These are phyloP conservation scores for Picocystis sp. DNA, from an alignment of 163 green algal species.

Conservation along the genomic window DNA sequence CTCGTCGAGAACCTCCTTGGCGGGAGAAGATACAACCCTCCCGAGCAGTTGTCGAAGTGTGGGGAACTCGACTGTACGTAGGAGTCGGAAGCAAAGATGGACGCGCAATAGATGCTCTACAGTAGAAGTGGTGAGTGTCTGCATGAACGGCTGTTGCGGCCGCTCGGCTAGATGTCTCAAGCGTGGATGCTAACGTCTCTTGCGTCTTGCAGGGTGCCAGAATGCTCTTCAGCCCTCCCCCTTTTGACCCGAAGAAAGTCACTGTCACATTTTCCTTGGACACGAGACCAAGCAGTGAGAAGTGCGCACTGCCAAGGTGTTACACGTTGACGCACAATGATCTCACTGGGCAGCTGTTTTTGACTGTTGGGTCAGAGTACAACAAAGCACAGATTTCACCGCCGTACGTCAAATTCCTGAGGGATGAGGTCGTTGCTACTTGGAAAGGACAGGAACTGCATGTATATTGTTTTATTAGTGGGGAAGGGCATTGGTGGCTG, in stretches of 20 bases:
- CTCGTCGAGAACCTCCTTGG: too few relatives aligned
- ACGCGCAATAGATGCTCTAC: too few relatives aligned
- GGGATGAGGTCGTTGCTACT: conserved; percentile 76
- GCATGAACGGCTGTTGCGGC: too few relatives aligned
- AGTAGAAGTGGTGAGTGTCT: too few relatives aligned
- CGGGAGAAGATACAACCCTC: too few relatives aligned
- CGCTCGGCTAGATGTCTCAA: too few relatives aligned
- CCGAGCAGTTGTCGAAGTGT: too few relatives aligned
- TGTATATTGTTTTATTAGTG: conserved; percentile 79
- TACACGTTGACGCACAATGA: conserved; percentile 95
- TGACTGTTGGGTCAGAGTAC: conserved; percentile 58
- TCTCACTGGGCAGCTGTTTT: conserved; percentile 58
- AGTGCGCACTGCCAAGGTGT: conserved; percentile 10
- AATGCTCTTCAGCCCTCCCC: conserved; percentile 47
- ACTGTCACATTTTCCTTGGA: conserved; percentile 31
- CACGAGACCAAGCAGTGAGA: not conserved
- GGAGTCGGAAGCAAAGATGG: too few relatives aligned
- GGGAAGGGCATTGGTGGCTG: conserved; percentile 49
- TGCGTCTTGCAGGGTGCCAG: conserved; percentile 5
- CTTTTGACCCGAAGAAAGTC: conserved; percentile 58
- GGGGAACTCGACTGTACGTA: too few relatives aligned
- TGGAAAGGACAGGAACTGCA: conserved; percentile 58
- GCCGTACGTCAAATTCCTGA: conserved; percentile 70
- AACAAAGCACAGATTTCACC: conserved; percentile 61
- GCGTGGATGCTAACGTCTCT: too few relatives aligned